phyloP scores from a whole-genome alignment of 2,329 filamentous ascomycete species.

The Fonsecaea erecta region DNA sequence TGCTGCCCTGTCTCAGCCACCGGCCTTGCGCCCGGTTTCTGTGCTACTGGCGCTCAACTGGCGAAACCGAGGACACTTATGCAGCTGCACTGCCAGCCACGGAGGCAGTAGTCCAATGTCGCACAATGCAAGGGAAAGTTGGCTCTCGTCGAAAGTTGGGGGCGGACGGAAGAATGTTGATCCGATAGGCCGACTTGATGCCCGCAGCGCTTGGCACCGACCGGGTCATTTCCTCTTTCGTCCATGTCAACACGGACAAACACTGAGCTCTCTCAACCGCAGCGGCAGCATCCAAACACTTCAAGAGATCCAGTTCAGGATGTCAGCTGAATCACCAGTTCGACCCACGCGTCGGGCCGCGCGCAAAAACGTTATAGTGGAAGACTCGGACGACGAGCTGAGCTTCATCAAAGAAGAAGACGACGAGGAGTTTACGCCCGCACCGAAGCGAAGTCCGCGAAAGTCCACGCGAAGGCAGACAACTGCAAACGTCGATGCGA shows the following conservation, averaged over 20 bases:
- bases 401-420: slow-evolving; percentile 61
- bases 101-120: neutral
- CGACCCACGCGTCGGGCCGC: slow-evolving; percentile 66
- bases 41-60: neutral
- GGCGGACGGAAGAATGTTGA: neutral
- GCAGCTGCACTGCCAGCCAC: neutral
- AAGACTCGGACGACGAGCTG: slow-evolving; percentile 74
- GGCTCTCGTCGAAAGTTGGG: neutral
- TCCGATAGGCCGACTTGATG: neutral
- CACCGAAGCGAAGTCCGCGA: slow-evolving; percentile 63
- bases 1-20: too few species aligned
- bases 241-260: slow-evolving; percentile 17
- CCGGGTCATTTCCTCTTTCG: slow-evolving; percentile 9
- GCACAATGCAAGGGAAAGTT: neutral
- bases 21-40: too few species aligned
- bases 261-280: neutral
- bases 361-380: slow-evolving; percentile 74
- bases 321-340: slow-evolving; percentile 44
- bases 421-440: slow-evolving; percentile 81
- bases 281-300: neutral
- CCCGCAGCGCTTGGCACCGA: neutral
- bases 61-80: neutral
- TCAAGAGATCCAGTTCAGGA: neutral
- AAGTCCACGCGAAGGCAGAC: slow-evolving; percentile 63
- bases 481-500: slow-evolving; percentile 52